Evolutionary conservation across 1,284 basidiomycete genomes (phyloP).

Genomic region (Nidula niveotomentosa): DNA sequence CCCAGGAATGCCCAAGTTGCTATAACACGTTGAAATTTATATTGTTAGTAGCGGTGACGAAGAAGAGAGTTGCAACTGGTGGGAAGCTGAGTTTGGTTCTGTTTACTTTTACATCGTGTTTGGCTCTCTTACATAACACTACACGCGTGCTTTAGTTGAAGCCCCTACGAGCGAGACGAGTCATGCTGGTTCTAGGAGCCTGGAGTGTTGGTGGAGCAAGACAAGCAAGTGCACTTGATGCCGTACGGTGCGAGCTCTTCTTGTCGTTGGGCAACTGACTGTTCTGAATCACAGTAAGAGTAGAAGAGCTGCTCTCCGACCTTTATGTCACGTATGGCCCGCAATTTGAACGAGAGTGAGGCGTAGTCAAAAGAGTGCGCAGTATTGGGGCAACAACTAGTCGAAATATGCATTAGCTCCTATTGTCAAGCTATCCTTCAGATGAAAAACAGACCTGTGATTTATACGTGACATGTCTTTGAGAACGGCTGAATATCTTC

Average conservation of each 20-base stretch:
- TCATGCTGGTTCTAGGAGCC: too few relatives aligned
- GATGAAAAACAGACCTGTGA: constrained; percentile 3
- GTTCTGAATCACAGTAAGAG: constrained; percentile 13
- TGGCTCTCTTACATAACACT: too few relatives aligned
- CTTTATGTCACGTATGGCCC: constrained; percentile 23
- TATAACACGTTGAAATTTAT: too few relatives aligned
- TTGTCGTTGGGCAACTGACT: constrained; percentile 12
- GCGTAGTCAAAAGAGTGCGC: constrained; percentile 15
- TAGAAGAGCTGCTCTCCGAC: constrained; percentile 21
- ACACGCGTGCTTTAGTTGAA: too few relatives aligned
- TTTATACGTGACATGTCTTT: constrained; percentile 5
- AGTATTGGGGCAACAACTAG: constrained; percentile 26
- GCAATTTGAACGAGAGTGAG: constrained; percentile 23
- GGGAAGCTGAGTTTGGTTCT: too few relatives aligned
- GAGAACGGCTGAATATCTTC: not conserved
- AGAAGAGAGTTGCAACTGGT: too few relatives aligned
- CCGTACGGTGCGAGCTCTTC: constrained; percentile 14
- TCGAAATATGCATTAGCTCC: not conserved
- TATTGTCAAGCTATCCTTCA: not conserved
- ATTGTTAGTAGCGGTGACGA: too few relatives aligned
- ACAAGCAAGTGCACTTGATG: constrained; percentile 13
- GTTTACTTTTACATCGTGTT: too few relatives aligned
- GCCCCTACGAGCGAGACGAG: too few relatives aligned
- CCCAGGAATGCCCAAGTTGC: too few relatives aligned
- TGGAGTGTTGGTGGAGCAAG: constrained; percentile 5